Evolutionary conservation across 192 early-diverging fungal species (phyloP), one percentile per base, ranked within the genome.

Genomic region (Lunasporangiospora selenospora): DNA sequence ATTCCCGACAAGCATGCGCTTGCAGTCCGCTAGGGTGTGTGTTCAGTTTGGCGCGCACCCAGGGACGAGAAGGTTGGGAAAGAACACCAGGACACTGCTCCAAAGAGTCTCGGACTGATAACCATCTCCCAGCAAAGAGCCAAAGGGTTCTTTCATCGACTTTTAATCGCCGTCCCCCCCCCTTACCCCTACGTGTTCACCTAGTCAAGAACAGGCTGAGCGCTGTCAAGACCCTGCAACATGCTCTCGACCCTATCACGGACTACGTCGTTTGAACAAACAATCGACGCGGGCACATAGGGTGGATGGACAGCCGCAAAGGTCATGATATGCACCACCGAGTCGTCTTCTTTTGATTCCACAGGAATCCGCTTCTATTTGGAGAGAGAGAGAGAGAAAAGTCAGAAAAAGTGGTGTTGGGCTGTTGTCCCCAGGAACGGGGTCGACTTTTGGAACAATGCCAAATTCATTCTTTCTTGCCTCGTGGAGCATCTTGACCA

Each of bases 241-340:
- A 84, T 71, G 32, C 75, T 71, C 53, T 69, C 75, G 55, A 84
- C 76, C 47, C 82, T 65, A 44, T 78, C 64, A 9, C 55, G 62
- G 21, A 84, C 65, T 29, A 84, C 75, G 16, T 26, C 55, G 41
- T 77, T 84, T n/a, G 61, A 48, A 47, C 82, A 81, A 7, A 75
- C 60, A 32, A 84, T 63, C 31, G 78, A 62, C 16, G 59, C 52
- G 12, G 75, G 37, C 5, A 71, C 34, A 37, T 84, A 84, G 7
- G 82, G 82, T 3, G 80, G 70, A 21, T 54, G 59, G n/a, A 84
- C 58, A 65, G 59, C 67, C 23, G 76, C 80, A 49, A 62, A 57
- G 15, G 54, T 56, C 58, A 78, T 39, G 21, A 84, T 75, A 26
- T 80, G 76, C 23, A 84, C 60, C 24, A 65, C 49, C 31, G 61